Percentiles rank a stretch among this genome's conserved stretches.
Evolutionary conservation across 2,329 filamentous ascomycete genomes (phyloP).

Genomic region (Cryphonectria japonica): DNA sequence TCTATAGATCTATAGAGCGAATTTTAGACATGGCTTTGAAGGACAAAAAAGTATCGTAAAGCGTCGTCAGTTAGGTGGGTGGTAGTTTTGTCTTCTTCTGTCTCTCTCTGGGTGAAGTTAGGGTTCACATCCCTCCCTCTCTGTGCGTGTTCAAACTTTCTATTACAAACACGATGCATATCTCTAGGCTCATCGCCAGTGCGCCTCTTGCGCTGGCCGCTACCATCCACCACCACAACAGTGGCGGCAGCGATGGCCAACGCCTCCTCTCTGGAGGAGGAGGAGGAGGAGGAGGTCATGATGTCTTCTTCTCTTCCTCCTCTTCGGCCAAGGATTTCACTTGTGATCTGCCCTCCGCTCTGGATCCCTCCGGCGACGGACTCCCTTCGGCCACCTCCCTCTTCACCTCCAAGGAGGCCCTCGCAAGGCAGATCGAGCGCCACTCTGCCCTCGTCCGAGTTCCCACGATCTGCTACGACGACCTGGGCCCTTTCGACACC

Average conservation of each 20-base stretch:
- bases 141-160: not conserved
- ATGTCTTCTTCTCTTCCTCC: not conserved
- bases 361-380: slow-evolving; percentile 29
- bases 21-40: slow-evolving; percentile 1
- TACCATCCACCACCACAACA: slow-evolving; percentile 10
- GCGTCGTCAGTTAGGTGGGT: not conserved
- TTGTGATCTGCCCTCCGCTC: slow-evolving; percentile 25
- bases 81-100: not conserved
- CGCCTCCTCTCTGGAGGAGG: not conserved
- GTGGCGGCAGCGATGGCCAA: slow-evolving; percentile 1
- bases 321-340: slow-evolving; percentile 20
- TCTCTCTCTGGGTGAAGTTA: not conserved
- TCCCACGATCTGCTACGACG: slow-evolving; percentile 59
- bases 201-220: slow-evolving; percentile 24
- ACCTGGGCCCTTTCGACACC: slow-evolving; percentile 56
- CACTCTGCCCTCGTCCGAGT: slow-evolving; percentile 60
- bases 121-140: not conserved
- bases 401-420: slow-evolving; percentile 35
- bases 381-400: slow-evolving; percentile 26
- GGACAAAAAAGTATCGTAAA: not conserved
- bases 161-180: slow-evolving; percentile 13
- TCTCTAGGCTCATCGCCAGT: slow-evolving; percentile 14
- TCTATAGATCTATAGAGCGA: slow-evolving; percentile 8
- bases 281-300: not conserved
- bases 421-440: slow-evolving; percentile 49